Base-by-base conservation (phyloP, 2,329 filamentous ascomycete genomes). In the Pseudopithomyces chartarum region DNA sequence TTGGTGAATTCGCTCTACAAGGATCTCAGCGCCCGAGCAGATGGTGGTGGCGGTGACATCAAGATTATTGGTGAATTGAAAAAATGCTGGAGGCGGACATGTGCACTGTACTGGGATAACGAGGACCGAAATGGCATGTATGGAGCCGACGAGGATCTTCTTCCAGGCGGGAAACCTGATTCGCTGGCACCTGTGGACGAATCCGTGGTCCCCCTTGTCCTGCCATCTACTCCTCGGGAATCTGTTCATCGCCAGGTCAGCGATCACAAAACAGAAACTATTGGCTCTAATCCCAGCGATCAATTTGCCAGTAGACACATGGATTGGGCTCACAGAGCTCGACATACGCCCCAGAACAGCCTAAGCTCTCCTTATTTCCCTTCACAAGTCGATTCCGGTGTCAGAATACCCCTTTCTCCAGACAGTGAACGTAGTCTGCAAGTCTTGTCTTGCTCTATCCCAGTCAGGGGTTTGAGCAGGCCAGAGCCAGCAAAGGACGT, bases 31-130 rank as follows among this genome's bases (percentile, higher is more conserved):
- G 74, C 76, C 46, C 79, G 84, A 51, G 71, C 78, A 51, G 80
- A 82, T 60, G 79, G 81, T 42, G 84, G 85, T 33, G 81, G 80
- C 52, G 87, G 86, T 46, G 87, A 89, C 67, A 75, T 96, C 57
- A 97, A 97, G 75, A 96, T 98, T 62, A 82, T 99, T 34, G 87
- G 90, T 29, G 95, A 99, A 76, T 80, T 99, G 60, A 99, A 99
- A 76, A 96, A 97, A 73, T 98, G 95, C 73, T 99, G 95, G 95
- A 88, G 93, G 73, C 86, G 93, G 50, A 91, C 95, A 19, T 98
- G 93, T 73, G 88, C 90, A 0, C 79, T 93, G 54, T 97, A 93
- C 73, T 99, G 95, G 94, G 91, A 96, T 60, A 85, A 84, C 0
- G 81, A 86, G 0, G 86, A 91, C 45, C 88, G 88, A 34, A 82